These are phyloP conservation scores for Linnemannia elongata DNA, from an alignment of 192 early-diverging fungal genomes.

Conservation along the genomic window DNA sequence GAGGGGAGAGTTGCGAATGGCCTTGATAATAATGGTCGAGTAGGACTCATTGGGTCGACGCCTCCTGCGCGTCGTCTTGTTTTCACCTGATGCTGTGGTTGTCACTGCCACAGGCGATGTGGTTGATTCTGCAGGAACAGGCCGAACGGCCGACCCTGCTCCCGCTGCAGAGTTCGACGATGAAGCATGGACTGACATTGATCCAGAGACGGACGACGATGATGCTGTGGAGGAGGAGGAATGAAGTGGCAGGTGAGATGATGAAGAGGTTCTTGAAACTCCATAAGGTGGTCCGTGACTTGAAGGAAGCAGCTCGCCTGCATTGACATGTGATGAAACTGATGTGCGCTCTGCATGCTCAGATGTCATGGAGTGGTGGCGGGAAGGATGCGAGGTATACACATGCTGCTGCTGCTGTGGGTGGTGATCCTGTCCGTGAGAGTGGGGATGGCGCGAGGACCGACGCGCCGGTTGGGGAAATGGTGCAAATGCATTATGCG, in stretches of 20 bases:
- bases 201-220: neutral
- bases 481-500: neutral
- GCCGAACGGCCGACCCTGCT: neutral
- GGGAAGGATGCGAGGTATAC: neutral
- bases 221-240: neutral
- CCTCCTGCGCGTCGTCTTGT: conserved; percentile 13
- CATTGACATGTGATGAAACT: neutral
- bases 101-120: neutral
- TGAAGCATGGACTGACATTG: neutral
- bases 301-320: neutral
- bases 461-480: neutral
- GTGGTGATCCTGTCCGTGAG: neutral
- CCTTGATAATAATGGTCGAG: conserved; percentile 25
- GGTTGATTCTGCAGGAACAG: neutral
- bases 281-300: neutral
- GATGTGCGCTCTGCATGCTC: neutral
- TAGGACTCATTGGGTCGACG: conserved; percentile 30
- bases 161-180: neutral
- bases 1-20: conserved; percentile 15
- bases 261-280: neutral
- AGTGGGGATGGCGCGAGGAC: neutral
- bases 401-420: neutral
- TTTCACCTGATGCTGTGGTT: neutral
- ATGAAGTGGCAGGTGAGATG: neutral
- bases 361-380: neutral